Evolutionary conservation across 768 basidiomycete species (phyloP), one percentile per base, ranked within the genome.

Genomic region (Clitopilus passeckerianus): DNA sequence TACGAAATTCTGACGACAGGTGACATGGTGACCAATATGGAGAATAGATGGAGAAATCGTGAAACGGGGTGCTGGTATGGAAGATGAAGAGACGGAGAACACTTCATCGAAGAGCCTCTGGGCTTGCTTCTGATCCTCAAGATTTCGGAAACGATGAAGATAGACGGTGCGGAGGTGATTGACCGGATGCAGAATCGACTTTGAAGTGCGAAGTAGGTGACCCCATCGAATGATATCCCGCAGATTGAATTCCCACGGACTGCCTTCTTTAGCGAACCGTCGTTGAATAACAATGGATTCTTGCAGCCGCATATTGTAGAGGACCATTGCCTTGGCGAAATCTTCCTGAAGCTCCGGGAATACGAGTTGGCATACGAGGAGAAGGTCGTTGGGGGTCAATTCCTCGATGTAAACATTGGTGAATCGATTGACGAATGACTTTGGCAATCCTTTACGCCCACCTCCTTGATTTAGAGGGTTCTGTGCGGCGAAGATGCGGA

Each of bases 201-300:
- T 54, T 37, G 75, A 64, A 24, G 70, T 58, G 57, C 70, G 70
- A 34, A 86, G 67, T 37, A 89, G 81, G 0, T 78, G 78, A 34
- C 89, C 85, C 95, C 97, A 97, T 50, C 97, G 85, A 59, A 93
- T 83, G 59, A 98, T 80, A 72, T 99, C 96, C 14, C 96, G 90
- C 30, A 99, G 79, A 70, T 99, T 99, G 78, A 98, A 97, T 69
- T 99, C 96, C 96, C 96, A 99, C 5, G 96, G 97, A 58, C 84
- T 80, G 8, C 95, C 95, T 57, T 89, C 84, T 35, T 84, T 79
- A 1, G 83, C 95, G 69, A 97, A 93, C 1, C 79, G 63, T 18
- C 84, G 82, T 56, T 82, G 81, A 20, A 83, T 64, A 63, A 83
- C 84, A 8, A 90, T 85, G 65, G 87, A 85, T 7, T 85, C 78